phyloP scores from a whole-genome alignment of 768 basidiomycete species.

The Leccinum arenicola region DNA sequence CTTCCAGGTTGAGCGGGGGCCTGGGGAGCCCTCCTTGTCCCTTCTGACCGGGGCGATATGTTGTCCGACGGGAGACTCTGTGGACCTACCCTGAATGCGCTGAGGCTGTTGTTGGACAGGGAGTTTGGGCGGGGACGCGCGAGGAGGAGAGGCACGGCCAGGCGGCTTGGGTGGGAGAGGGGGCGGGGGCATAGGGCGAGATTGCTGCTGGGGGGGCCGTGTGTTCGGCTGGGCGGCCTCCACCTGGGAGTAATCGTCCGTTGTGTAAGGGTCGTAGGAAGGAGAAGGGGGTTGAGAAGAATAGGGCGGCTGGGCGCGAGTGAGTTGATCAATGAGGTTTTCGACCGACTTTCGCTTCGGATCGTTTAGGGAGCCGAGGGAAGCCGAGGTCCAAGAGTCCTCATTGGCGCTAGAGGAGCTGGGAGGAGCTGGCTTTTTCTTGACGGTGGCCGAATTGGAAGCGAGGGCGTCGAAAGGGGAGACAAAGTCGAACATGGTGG shows the following conservation, averaged over 20 bases:
- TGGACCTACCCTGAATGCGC: constrained; percentile 46
- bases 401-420: constrained; percentile 48
- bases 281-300: constrained; percentile 38
- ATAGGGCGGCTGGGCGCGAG: constrained; percentile 42
- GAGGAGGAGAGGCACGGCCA: constrained; percentile 48
- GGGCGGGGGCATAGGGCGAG: constrained; percentile 46
- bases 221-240: constrained; percentile 29
- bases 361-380: constrained; percentile 29
- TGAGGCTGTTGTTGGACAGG: constrained; percentile 42
- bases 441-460: constrained; percentile 43
- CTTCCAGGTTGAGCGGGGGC: constrained; percentile 47
- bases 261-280: constrained; percentile 34
- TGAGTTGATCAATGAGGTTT: constrained; percentile 73
- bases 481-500: constrained; percentile 81
- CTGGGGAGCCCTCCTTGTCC: constrained; percentile 73
- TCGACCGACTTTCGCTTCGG: constrained; percentile 84
- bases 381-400: constrained; percentile 52
- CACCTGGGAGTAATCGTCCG: constrained; percentile 48
- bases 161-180: constrained; percentile 61
- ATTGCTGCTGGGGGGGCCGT: constrained; percentile 20
- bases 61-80: constrained; percentile 48
- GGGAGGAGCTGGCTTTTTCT: constrained; percentile 60
- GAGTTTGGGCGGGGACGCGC: constrained; percentile 64
- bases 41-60: constrained; percentile 41
- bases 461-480: constrained; percentile 81